Conservation (phyloP, 2,329 filamentous ascomycete genomes). For the Arachnopeziza araneosa region DNA sequence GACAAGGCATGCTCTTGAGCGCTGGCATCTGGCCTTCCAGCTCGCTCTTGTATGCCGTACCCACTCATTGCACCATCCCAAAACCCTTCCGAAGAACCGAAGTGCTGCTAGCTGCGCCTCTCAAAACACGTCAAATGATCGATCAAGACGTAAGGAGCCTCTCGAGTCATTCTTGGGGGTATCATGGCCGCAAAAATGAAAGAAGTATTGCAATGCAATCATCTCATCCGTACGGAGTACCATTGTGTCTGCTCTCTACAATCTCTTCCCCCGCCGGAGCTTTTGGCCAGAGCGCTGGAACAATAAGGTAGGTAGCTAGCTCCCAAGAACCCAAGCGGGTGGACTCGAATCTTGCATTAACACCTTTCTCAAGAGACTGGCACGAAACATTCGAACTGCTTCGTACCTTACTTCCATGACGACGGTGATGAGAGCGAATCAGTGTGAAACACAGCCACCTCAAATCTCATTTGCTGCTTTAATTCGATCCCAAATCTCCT, state of each 20-base stretch:
- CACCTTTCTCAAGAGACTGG: neutral
- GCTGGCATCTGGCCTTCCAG: too few relatives aligned
- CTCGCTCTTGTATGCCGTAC: too few relatives aligned
- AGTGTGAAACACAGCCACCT: neutral
- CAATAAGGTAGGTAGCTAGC: neutral
- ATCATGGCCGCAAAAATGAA: too few relatives aligned
- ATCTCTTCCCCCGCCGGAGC: neutral
- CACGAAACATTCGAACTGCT: neutral
- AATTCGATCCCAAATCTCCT: neutral
- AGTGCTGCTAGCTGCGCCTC: neutral
- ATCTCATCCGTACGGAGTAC: too few relatives aligned
- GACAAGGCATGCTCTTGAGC: too few relatives aligned
- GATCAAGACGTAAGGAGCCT: neutral
- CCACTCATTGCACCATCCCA: neutral
- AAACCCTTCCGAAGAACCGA: neutral
- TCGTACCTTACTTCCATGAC: conserved; percentile 7
- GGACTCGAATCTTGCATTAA: neutral
- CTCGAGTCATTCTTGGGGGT: too few relatives aligned
- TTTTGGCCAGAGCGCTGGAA: neutral
- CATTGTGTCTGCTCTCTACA: neutral
- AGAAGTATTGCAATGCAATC: too few relatives aligned
- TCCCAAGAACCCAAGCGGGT: neutral
- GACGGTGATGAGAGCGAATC: conserved; percentile 6
- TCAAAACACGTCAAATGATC: neutral
- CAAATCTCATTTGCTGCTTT: neutral